These are phyloP conservation scores for Saccharomycopsis olivae DNA, from an alignment of 805 yeast species.

Conservation along the genomic window DNA sequence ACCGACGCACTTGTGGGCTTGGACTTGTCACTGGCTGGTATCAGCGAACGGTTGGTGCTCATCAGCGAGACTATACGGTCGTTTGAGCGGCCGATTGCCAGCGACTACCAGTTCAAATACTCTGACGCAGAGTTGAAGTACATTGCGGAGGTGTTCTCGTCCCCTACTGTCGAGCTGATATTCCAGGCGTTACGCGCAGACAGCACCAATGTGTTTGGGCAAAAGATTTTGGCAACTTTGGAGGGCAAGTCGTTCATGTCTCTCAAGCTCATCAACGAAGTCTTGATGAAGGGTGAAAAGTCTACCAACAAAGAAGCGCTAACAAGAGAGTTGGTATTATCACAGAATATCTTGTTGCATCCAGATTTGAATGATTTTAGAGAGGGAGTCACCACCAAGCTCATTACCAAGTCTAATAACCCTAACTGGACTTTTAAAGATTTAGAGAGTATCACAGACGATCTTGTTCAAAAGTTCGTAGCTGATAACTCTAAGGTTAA, in stretches of 20 bases:
- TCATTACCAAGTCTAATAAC: constrained; percentile 46
- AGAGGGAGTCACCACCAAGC: constrained; percentile 55
- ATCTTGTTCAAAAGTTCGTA: not conserved
- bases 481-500: not conserved
- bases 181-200: no score
- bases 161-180: no score
- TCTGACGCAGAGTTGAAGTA: no score
- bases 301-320: constrained; percentile 56
- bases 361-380: constrained; percentile 48
- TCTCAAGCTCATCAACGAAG: constrained; percentile 56
- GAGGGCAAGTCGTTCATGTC: constrained; percentile 64
- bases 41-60: no score
- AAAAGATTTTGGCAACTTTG: constrained; percentile 24
- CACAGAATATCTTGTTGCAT: constrained; percentile 59
- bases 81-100: no score
- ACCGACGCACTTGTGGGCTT: constrained; percentile 45
- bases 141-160: no score
- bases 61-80: no score
- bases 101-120: no score
- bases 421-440: constrained; percentile 42
- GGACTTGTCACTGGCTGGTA: no score
- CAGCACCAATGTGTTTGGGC: no score
- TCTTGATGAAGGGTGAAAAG: constrained; percentile 49
- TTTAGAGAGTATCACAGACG: constrained; percentile 23
- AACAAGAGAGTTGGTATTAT: constrained; percentile 61